Conservation (phyloP, 352 stramenopile genomes). For the Globisporangium polare region DNA sequence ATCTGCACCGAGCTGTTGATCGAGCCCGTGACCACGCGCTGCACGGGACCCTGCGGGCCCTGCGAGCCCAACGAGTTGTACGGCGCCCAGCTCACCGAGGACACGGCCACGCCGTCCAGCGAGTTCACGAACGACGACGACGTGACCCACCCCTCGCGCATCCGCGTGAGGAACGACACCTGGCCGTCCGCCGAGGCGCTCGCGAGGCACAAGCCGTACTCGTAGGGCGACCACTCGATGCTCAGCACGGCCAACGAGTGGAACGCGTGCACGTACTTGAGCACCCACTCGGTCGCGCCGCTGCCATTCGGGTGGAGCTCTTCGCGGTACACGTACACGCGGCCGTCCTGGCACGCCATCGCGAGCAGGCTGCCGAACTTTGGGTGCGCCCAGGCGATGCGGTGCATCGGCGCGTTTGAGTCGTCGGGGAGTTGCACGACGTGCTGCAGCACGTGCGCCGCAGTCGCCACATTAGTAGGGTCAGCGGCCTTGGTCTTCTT, state of each 20-base stretch:
- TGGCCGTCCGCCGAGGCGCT: slow-evolving; percentile 73
- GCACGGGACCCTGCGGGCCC: slow-evolving; percentile 49
- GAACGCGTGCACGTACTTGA: slow-evolving; percentile 76
- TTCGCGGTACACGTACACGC: slow-evolving; percentile 85
- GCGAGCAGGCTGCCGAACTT: slow-evolving; percentile 82
- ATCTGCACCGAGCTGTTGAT: slow-evolving; percentile 59
- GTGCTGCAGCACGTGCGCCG: slow-evolving; percentile 48
- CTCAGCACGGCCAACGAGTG: slow-evolving; percentile 73
- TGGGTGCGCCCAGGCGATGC: slow-evolving; percentile 81
- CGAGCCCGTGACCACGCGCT: slow-evolving; percentile 74
- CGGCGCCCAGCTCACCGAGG: slow-evolving; percentile 78
- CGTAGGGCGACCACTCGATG: slow-evolving; percentile 82
- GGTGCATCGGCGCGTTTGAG: slow-evolving; percentile 65
- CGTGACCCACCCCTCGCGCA: slow-evolving; percentile 78
- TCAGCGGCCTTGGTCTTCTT: slow-evolving; percentile 13
- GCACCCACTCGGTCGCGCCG: slow-evolving; percentile 62
- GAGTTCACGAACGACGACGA: slow-evolving; percentile 77
- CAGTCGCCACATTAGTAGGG: not conserved
- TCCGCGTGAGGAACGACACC: slow-evolving; percentile 80
- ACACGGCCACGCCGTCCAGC: slow-evolving; percentile 67
- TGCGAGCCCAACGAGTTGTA: slow-evolving; percentile 87
- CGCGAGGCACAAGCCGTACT: slow-evolving; percentile 82
- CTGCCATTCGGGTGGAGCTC: slow-evolving; percentile 54
- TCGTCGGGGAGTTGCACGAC: slow-evolving; percentile 60
- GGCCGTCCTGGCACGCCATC: slow-evolving; percentile 73